Evolutionary conservation across 73 alveolate species (phyloP).

Genomic region (Tetrahymena borealis): DNA sequence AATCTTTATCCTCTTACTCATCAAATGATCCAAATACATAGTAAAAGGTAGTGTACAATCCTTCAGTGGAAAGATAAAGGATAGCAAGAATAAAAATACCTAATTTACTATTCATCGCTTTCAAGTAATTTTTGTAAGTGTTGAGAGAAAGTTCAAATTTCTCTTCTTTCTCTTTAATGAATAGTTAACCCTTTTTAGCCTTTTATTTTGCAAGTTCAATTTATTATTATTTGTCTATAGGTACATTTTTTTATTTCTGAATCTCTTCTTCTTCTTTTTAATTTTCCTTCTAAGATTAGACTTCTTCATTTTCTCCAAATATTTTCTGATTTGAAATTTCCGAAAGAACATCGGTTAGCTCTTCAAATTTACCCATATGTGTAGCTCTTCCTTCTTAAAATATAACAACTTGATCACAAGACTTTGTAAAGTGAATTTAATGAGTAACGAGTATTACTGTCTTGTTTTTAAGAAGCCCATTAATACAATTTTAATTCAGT

Average conservation of each 20-base stretch:
- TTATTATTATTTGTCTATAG: not conserved
- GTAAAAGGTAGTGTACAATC: not conserved
- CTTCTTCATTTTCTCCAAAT: not conserved
- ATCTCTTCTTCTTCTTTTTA: not conserved
- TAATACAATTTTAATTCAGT: constrained; percentile 9
- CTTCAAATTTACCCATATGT: not conserved
- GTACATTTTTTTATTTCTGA: not conserved
- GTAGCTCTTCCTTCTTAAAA: constrained; percentile 5
- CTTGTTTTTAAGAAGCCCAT: not conserved
- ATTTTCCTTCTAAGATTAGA: not conserved
- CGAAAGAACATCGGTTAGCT: not conserved
- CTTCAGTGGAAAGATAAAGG: not conserved
- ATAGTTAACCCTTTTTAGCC: not conserved
- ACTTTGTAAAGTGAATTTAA: constrained; percentile 3
- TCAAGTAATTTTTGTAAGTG: not conserved
- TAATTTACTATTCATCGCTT: not conserved
- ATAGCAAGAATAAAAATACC: not conserved
- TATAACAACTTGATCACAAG: constrained; percentile 7
- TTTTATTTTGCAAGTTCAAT: not conserved
- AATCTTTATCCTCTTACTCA: not conserved
- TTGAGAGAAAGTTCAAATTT: not conserved
- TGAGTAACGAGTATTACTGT: constrained; percentile 33
- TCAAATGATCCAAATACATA: not conserved
- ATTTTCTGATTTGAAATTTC: not conserved
- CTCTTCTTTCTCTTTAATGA: not conserved